Evolutionary conservation across 1,139 yeast species (phyloP).

Genomic region (Candida labiduridarum): DNA sequence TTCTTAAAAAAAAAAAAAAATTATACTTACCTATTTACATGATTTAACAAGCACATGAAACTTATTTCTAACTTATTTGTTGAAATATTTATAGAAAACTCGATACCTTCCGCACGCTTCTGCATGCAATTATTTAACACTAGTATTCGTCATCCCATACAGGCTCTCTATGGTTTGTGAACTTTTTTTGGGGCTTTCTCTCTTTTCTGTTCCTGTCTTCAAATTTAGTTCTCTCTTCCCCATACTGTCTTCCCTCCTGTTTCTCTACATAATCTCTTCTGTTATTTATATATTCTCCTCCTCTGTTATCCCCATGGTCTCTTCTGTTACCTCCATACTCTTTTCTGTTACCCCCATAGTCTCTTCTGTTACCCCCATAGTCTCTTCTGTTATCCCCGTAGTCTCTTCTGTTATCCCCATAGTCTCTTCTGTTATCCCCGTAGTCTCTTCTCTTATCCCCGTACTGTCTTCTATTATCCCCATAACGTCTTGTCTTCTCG

Average conservation of each 20-base stretch:
- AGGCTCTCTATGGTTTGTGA: no score
- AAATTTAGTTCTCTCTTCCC: no score
- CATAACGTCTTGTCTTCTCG: no score
- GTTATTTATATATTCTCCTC: conserved; percentile 3
- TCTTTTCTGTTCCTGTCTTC: no score
- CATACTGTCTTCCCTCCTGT: no score
- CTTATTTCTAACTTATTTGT: no score
- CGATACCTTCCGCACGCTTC: no score
- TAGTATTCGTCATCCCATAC: no score
- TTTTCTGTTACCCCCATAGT: conserved; percentile 8
- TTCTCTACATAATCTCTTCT: neutral
- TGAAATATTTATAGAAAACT: neutral
- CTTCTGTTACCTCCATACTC: conserved; percentile 3
- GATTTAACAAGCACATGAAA: neutral
- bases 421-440: neutral
- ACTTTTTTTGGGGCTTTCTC: no score
- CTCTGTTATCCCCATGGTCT: conserved; percentile 1
- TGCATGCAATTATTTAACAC: no score
- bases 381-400: neutral
- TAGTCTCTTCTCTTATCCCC: neutral
- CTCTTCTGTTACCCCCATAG: neutral
- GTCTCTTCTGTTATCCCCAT: neutral
- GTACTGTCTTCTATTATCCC: no score
- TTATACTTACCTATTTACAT: neutral
- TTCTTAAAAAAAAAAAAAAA: neutral